Evolutionary conservation across 768 basidiomycete genomes (phyloP), one percentile per base, ranked within the genome.

Genomic region (Suillus decipiens): DNA sequence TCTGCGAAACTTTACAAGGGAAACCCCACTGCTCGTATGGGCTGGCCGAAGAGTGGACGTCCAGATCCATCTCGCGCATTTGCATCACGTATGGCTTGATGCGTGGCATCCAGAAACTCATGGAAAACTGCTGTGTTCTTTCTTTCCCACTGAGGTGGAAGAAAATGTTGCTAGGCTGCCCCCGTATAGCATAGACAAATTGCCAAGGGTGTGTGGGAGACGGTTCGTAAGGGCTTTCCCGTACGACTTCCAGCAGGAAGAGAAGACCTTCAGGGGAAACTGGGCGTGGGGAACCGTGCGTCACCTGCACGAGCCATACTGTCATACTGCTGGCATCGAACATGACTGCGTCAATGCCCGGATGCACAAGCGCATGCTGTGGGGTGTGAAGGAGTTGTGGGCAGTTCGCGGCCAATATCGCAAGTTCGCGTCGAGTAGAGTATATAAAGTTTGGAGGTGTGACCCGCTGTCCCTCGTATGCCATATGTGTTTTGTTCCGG

Each of bases 1-100:
- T 50, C 15, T 50, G 48, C 14, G 15, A 15, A 50, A 28, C 2
- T 28, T 50, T 53, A 6, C 11, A 53, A 33, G 51, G 51, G 8
- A 53, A 11, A 53, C 51, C 51, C 51, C 51, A 53, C 9, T 33
- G 51, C 4, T 53, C 51, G 19, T 53, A 53, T 3, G 51, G 51
- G 31, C 19, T 10, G 17, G 31, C 5, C 51, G 31, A 53, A 33
- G 51, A n/a, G 14, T 28, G 7, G 2, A 17, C 14, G 5, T 48
- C 24, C 14, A 8, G 14, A 15, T 50, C 14, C 28, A 15, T 50
- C 8, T 28, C 24, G 48, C 24, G 24, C 14, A 50, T 24, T 4
- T 33, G 51, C 51, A 53, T 33, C 17, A 19, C 9, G 17, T 53
- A 53, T 19, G 51, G 51, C 1, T 53, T 53, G 31, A 33, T 28